Base-by-base conservation (phyloP, 805 yeast genomes). In the Danielia oregonensis region DNA sequence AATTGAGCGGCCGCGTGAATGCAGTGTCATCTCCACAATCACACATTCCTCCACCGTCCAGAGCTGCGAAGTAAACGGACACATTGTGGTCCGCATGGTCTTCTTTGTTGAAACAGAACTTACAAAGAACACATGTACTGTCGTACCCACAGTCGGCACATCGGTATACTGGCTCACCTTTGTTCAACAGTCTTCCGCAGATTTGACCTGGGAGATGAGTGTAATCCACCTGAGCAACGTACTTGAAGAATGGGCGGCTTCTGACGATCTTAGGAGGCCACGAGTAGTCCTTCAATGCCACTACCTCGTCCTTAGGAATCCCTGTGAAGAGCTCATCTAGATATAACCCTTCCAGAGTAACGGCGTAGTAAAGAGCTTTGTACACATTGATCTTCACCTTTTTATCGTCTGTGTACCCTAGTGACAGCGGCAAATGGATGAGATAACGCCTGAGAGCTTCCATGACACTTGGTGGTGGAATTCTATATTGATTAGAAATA, bases 141-240 rank as follows among this genome's bases (percentile, higher is more conserved):
- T 85, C 95, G 40, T 72, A 74, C 0, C 85, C 86, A 65, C 95
- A 85, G 38, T 83, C 86, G 22, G 66, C 66, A 51, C 95, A 85
- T 36, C 86, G 65, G 52, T 81, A 85, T 14, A 82, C 80, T 0
- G 82, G 78, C 40, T 81, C 85, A 16, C 82, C 82, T 3, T 56
- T 49, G 25, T 67, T 70, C 44, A 85, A 78, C 23, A 75, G 67
- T 35, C 79, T 66, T 3, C 88, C 82, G 63, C 95, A 85, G 13
- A 79, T 77, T 46, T 81, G 72, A n/a, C 78, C 80, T 2, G 59
- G 52, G 36, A 84, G 86, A 25, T 68, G 73, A 14, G 55, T 40
- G 34, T 63, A 61, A 7, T 23, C 17, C 7, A 17, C 24, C 4
- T 28, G 14, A 6, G 17, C 10, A 4, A 25, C 14, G 22, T 29